Evolutionary conservation across 73 alveolate species (phyloP), one percentile per base, ranked within the genome.

Genomic region (Paramecium sonneborni): DNA sequence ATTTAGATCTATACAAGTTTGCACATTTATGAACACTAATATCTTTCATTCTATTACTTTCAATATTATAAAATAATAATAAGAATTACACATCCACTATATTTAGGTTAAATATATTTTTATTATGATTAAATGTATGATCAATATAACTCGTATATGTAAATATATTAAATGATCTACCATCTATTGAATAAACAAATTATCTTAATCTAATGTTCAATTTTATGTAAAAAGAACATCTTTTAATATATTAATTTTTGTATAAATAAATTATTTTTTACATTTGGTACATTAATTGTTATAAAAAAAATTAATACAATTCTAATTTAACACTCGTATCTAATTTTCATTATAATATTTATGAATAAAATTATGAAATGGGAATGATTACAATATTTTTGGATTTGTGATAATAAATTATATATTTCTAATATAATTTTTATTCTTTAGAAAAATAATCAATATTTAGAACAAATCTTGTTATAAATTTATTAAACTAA

Each of bases 1-100:
- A 0, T 12, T 11, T 72, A 62, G 86, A 12, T 62, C 86, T 28
- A 62, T 34, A 38, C 86, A 72, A 34, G 34, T 21, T 72, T 32
- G 20, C 86, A 72, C 1, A 32, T 18, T 0, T 11, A 28, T 15
- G 86, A 30, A 14, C 86, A 72, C 86, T 72, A 28, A 26, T 67
- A 67, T 67, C 0, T 67, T 32, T 5, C 1, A 3, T 32, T 1
- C 0, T n/a, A 30, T 35, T 72, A 72, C 86, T 72, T 72, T 72
- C 55, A 35, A 15, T 2, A 30, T 38, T 34, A 72, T 72, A 72
- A 72, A 38, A 37, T 72, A 72, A 30, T 72, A 72, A 72, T 72
- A 32, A 0, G 86, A 72, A 72, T 37, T 34, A 38, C 86, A 72
- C 86, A 72, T 37, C 86, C 32, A 28, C 86, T 62, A 15, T 72